These are phyloP conservation scores for Parachlorella kessleri DNA, from an alignment of 139 green algal species.

Conservation along the genomic window DNA sequence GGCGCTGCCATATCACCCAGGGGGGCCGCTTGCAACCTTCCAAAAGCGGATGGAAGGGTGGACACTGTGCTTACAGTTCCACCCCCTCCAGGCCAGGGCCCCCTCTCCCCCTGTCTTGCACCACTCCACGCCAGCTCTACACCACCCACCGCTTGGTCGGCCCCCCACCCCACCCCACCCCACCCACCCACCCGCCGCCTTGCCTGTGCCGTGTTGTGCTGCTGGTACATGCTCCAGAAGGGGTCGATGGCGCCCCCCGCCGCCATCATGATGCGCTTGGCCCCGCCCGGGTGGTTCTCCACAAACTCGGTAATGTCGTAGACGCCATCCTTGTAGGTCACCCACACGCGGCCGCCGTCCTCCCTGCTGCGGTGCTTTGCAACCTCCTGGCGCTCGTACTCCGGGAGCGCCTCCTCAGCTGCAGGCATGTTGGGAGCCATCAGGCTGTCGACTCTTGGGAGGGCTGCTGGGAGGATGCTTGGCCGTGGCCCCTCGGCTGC, in stretches of 20 bases:
- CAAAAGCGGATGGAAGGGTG: no score
- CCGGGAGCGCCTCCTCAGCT: neutral
- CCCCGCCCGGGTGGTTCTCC: slow-evolving; percentile 61
- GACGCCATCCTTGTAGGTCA: slow-evolving; percentile 86
- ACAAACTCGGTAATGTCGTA: slow-evolving; percentile 84
- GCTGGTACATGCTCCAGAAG: slow-evolving; percentile 89
- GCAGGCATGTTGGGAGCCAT: no score
- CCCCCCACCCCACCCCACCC: no score
- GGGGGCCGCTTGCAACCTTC: no score
- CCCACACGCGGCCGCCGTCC: slow-evolving; percentile 57
- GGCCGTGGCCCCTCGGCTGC: neutral
- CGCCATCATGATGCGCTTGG: slow-evolving; percentile 80
- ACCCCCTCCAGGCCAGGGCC: no score
- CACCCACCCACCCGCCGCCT: neutral
- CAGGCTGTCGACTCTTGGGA: no score
- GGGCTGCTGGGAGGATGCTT: no score
- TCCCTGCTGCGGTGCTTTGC: slow-evolving; percentile 70
- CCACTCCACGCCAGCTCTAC: no score
- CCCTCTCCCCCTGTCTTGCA: no score
- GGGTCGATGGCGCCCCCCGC: slow-evolving; percentile 85
- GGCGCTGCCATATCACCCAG: no score
- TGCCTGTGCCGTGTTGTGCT: slow-evolving; percentile 73
- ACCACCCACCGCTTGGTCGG: no score
- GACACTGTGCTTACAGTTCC: no score
- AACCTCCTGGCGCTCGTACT: slow-evolving; percentile 71